A percentile compares a stretch with the other conserved stretches of the same genome.
Evolutionary conservation across 208 protist genomes (phyloP).

Genomic region (Strigomonas oncopelti): DNA sequence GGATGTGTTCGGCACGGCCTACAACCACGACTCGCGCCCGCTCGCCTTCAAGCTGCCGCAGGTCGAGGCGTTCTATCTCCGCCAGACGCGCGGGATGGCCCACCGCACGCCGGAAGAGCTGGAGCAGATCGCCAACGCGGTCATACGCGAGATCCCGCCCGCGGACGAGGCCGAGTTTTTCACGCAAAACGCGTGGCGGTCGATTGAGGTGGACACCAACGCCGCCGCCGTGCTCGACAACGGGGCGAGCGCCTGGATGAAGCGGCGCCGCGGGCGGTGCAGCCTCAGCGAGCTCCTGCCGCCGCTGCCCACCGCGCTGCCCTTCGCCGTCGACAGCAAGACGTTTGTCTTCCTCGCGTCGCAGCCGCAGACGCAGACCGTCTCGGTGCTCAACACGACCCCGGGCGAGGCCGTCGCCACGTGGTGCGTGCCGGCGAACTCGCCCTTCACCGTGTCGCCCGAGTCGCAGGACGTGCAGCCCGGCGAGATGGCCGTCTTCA

Average conservation of each 20-base stretch:
- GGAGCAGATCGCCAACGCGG: conserved; percentile 31
- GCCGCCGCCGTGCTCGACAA: not conserved
- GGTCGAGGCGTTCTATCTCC: conserved; percentile 59
- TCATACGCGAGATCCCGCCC: conserved; percentile 4
- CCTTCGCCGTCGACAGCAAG: conserved; percentile 41
- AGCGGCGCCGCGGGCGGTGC: not conserved
- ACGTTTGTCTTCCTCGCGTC: conserved; percentile 29
- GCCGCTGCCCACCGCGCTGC: not conserved
- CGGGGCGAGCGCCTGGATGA: not conserved
- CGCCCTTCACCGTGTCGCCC: conserved; percentile 58
- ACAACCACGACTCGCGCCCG: conserved; percentile 56
- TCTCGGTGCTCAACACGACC: conserved; percentile 77
- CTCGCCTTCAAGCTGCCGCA: conserved; percentile 46
- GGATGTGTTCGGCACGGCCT: conserved; percentile 84
- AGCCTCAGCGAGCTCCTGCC: not conserved
- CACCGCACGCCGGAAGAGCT: conserved; percentile 60
- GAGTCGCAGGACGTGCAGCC: conserved; percentile 53
- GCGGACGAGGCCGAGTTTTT: not conserved
- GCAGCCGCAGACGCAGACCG: conserved; percentile 19
- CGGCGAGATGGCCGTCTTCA: conserved; percentile 24
- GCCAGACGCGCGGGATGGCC: conserved; percentile 52
- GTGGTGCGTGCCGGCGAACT: conserved; percentile 64
- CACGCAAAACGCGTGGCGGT: not conserved
- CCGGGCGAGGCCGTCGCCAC: conserved; percentile 36
- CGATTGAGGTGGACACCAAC: conserved; percentile 10